Conservation (phyloP, 441 rosid species). For the Breynia disticha region DNA sequence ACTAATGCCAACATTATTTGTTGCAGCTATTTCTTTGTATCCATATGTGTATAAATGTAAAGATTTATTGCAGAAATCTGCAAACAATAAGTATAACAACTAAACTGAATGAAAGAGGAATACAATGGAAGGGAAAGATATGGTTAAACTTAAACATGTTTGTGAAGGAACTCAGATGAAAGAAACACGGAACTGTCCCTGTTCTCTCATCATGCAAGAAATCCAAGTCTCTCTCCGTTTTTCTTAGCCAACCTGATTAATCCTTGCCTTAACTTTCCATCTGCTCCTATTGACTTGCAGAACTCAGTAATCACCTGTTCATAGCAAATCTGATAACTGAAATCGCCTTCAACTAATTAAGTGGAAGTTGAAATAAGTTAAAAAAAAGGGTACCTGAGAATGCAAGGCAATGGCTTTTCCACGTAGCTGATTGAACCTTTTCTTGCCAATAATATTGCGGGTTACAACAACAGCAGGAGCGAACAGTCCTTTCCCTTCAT, state of each 20-base stretch:
- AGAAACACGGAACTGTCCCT: background rate
- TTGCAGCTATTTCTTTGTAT: too few species aligned
- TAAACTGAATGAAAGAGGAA: slow-evolving; percentile 16
- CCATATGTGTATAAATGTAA: too few species aligned
- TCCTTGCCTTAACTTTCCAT: slow-evolving; percentile 89
- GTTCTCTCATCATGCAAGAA: slow-evolving; percentile 58
- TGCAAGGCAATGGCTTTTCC: slow-evolving; percentile 98
- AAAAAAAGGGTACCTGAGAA: slow-evolving; percentile 46
- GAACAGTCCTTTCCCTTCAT: slow-evolving; percentile 89
- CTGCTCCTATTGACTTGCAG: slow-evolving; percentile 93
- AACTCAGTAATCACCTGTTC: slow-evolving; percentile 82
- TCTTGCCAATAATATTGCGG: slow-evolving; percentile 67
- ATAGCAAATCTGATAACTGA: too few species aligned
- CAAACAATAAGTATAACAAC: too few species aligned
- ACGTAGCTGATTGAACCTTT: slow-evolving; percentile 77
- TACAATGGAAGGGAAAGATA: background rate
- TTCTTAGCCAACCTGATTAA: slow-evolving; percentile 86
- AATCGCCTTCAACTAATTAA: too few species aligned
- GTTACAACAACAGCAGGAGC: slow-evolving; percentile 73
- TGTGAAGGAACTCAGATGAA: slow-evolving; percentile 10
- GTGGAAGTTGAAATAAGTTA: background rate
- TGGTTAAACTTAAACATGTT: slow-evolving; percentile 12
- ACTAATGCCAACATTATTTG: too few species aligned
- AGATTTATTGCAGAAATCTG: too few species aligned
- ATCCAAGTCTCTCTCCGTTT: slow-evolving; percentile 89